Evolutionary conservation across 768 basidiomycete genomes (phyloP).

Genomic region (Tricholoma sp.): DNA sequence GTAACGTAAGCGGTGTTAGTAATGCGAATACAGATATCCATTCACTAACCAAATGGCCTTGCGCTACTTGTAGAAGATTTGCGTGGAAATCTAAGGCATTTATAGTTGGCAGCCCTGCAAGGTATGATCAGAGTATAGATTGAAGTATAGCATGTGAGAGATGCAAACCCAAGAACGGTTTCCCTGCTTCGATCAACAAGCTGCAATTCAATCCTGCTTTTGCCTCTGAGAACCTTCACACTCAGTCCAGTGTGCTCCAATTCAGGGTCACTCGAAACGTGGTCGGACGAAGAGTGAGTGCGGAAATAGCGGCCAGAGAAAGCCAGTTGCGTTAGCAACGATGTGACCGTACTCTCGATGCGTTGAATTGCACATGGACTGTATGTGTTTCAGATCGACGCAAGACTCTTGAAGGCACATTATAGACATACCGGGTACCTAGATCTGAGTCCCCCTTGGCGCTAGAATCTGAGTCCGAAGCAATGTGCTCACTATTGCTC

Average conservation of each 20-base stretch:
- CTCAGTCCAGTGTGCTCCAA: conserved; percentile 7
- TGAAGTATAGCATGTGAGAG: not conserved
- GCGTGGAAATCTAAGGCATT: conserved; percentile 29
- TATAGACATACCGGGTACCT: conserved; percentile 1
- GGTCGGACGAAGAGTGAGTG: conserved; percentile 1
- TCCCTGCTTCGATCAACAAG: conserved; percentile 30
- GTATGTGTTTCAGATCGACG: not conserved
- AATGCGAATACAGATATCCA: conserved; percentile 7
- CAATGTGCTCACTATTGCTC: not conserved
- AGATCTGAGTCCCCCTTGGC: not conserved
- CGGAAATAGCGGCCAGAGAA: conserved; percentile 13
- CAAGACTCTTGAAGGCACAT: not conserved
- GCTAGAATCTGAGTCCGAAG: not conserved
- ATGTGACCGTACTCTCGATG: conserved; percentile 32
- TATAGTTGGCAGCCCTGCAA: conserved; percentile 11
- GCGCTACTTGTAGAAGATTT: conserved; percentile 32
- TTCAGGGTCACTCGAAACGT: conserved; percentile 7
- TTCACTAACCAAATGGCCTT: conserved; percentile 32
- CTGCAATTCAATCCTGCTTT: conserved; percentile 26
- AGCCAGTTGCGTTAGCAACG: conserved; percentile 32
- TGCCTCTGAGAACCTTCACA: conserved; percentile 8
- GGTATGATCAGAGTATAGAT: not conserved
- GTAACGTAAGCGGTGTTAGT: conserved; percentile 35
- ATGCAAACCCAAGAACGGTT: conserved; percentile 20
- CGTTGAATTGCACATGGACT: conserved; percentile 14